Base-by-base conservation (phyloP, 805 yeast species). In the Huiozyma naganishii region DNA sequence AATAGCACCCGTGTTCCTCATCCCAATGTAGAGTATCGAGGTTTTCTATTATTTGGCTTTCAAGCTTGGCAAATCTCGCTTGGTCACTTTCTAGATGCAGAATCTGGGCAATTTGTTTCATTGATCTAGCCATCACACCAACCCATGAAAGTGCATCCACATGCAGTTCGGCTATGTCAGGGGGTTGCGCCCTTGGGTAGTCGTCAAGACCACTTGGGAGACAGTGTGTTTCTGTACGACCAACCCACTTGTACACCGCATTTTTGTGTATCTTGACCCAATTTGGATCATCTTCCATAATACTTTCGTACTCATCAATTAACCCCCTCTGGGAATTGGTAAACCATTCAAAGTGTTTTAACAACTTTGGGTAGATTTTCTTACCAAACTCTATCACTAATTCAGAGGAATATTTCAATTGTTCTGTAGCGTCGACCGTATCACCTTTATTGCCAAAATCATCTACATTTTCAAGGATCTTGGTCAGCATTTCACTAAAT, bases 201-300 rank as follows among this genome's bases (percentile, higher is more conserved):
- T 92, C 98, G 62, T 92, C 98, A 33, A 92, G 61, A 0, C 98
- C 98, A 62, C 94, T 82, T 7, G 98, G 92, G 42, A 90, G 69
- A 59, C 95, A 84, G 55, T 86, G 96, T 3, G 80, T 74, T 17
- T 71, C 67, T 0, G 96, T 84, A 51, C 97, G 77, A 5, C 97
- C 98, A 46, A 87, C 74, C 98, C 98, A 92, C 59, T 95, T 72
- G 60, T 83, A 92, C 0, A 79, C 83, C 58, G 88, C 95, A 6
- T 61, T 57, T 23, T 58, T 47, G 5, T 80, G 71, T 17, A 70
- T 65, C 13, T 71, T 65, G 7, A 68, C 66, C 50, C 48, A 45
- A 7, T 58, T 41, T 4, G 52, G 54, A 32, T 52, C 52, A 23
- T 52, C 61, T 23, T 59, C 62, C 32, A 57, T 43, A 7, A 53